Evolutionary conservation across 441 rosid genomes (phyloP).

Genomic region (Corymbia calophylla): DNA sequence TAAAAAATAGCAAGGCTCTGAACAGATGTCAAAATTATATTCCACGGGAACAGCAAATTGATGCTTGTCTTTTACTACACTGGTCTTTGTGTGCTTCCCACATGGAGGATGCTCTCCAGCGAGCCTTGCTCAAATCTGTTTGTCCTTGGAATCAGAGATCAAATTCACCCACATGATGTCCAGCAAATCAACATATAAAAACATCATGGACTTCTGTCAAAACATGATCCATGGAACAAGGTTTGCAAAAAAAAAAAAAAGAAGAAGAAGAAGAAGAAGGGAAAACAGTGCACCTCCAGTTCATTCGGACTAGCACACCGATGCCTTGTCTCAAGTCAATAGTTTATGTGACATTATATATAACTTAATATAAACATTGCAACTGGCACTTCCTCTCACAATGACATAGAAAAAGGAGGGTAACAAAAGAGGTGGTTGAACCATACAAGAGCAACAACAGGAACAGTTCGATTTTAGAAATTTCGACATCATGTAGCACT

Average conservation of each 20-base stretch:
- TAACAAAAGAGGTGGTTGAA: background rate
- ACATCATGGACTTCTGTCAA: background rate
- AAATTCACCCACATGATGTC: constrained; percentile 26
- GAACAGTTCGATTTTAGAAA: background rate
- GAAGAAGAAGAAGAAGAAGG: no score
- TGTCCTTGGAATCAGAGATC: background rate
- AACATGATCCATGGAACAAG: background rate
- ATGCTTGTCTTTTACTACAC: background rate
- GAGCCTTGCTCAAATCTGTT: background rate
- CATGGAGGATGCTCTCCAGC: background rate
- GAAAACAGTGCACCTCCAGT: background rate
- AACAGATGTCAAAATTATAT: background rate
- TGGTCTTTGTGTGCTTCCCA: background rate
- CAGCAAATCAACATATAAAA: constrained; percentile 13
- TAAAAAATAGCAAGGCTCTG: background rate
- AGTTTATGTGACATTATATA: background rate
- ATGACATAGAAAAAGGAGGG: background rate
- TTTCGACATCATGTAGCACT: background rate
- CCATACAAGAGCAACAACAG: background rate
- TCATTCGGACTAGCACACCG: background rate
- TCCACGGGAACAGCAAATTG: background rate
- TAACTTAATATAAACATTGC: background rate
- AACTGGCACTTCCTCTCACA: background rate
- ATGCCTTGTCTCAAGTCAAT: background rate
- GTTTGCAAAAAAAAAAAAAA: background rate